phyloP scores from a whole-genome alignment of 2,329 filamentous ascomycete species.

The Anthostomella pinea region DNA sequence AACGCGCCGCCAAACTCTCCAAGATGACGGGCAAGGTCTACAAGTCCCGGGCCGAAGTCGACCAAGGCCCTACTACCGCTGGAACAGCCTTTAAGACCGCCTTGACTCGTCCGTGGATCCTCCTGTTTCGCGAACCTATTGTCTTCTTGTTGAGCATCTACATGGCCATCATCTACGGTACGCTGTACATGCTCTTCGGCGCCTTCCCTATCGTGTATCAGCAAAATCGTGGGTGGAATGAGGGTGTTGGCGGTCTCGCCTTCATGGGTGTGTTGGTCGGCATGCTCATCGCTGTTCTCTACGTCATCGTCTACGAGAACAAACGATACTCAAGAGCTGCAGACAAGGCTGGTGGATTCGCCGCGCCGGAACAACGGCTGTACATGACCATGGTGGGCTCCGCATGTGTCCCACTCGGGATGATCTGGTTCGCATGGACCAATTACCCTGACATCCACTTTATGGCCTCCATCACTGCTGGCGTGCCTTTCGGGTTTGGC shows the following conservation, averaged over 20 bases:
- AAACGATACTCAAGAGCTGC: constrained; percentile 45
- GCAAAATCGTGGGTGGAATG: constrained; percentile 51
- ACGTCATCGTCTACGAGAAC: constrained; percentile 49
- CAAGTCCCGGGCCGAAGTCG: constrained; percentile 20
- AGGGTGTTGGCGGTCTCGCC: constrained; percentile 57
- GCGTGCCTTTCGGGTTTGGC: constrained; percentile 30
- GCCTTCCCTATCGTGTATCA: constrained; percentile 64
- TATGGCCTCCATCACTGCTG: constrained; percentile 7
- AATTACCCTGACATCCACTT: constrained; percentile 6
- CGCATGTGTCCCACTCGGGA: constrained; percentile 4
- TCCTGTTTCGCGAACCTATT: constrained; percentile 68
- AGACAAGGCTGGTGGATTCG: constrained; percentile 45
- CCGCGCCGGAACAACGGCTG: constrained; percentile 63
- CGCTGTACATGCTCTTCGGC: constrained; percentile 55
- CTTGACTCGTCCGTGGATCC: constrained; percentile 60
- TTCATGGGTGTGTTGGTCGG: constrained; percentile 63
- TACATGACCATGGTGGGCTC: constrained; percentile 55
- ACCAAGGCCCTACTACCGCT: neutral
- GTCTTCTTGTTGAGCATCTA: constrained; percentile 63
- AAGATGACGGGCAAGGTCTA: constrained; percentile 52
- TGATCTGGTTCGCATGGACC: constrained; percentile 12
- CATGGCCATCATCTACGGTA: constrained; percentile 56
- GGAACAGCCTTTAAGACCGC: constrained; percentile 40
- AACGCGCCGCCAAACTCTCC: constrained; percentile 47
- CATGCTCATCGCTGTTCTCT: constrained; percentile 55